Base-by-base conservation (phyloP, 139 green algal genomes). In the Chlamydomonas applanata region DNA sequence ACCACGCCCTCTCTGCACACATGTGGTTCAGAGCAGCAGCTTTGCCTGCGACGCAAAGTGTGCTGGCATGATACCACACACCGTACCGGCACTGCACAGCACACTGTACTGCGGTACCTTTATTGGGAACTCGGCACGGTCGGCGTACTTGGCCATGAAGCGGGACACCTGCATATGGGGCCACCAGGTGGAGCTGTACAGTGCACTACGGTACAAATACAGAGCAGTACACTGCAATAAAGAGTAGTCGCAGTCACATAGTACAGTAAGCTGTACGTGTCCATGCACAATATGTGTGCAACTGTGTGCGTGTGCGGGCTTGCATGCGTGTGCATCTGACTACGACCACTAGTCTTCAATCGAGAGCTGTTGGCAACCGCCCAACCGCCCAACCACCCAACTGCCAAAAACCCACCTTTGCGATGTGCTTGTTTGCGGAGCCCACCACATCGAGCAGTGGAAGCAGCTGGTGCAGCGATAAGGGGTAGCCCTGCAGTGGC, bases 361-460 rank as follows among this genome's bases (percentile, higher is more conserved):
- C n/a, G n/a, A n/a, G n/a, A n/a, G n/a, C 40, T 49, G 40, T 49
- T 19, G 7, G 7, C 40, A 19, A 45, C 9, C 17, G 20, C 40
- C 24, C 61, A 30, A 60, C 32, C 40, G 13, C 35, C 17, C 4
- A 65, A 44, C 36, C 17, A n/a, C n/a, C 49, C 25, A n/a, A 34
- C 27, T 54, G 69, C 17, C 29, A 49, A 49, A 7, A 49, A 44
- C n/a, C 35, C 46, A 84, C 87, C 72, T 85, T 88, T 2, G 66
- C 86, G 34, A 97, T 73, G 59, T 92, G 86, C 79, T 94, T 93
- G 83, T 97, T 96, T 30, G 89, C 89, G 24, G 87, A 78, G 11
- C 89, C 86, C 33, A 97, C 76, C 29, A 94, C 85, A 24, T 96
- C 88, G 66, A 97, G 78, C 69, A 97, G 76, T 32, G 92, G 92